Base-by-base conservation (phyloP, 2,329 filamentous ascomycete species). In the Ophiocordyceps australis region DNA sequence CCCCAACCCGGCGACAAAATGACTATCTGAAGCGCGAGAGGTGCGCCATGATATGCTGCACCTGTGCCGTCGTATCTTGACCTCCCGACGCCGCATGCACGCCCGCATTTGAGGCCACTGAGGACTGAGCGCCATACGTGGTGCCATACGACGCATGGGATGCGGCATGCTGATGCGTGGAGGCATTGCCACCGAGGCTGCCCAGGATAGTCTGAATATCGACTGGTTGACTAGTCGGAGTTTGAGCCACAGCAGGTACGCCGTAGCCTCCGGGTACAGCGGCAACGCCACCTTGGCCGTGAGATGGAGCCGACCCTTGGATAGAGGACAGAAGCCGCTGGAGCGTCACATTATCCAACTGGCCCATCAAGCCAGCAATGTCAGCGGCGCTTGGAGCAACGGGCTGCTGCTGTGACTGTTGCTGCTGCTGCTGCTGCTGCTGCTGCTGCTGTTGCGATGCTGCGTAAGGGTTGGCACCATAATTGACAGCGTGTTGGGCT, bases 1-100 rank as follows among this genome's bases (percentile, higher is more conserved):
- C n/a, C n/a, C n/a, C n/a, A n/a, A n/a, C 14, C 12, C 7, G 8
- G 4, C 5, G 9, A 9, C 9, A 7, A 19, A 7, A 20, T 36
- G 23, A 69, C 41, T 72, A 63, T 34, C 71, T 60, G 40, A 68
- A 75, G 37, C 65, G 68, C 24, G 73, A 66, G 31, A 82, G 52
- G 38, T 79, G 71, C 10, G 74, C 72, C 65, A 83, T 76, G 26
- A 83, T 79, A 38, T 78, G 75, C 43, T 75, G 66, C 37, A 82
- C 60, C 27, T 70, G 59, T 9, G 71, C 55, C 7, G 57, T 54
- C 9, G 54, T 47, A 28, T 52, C 49, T 9, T 42, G 40, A 28
- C 42, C 35, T 14, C 35, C 32, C 9, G 27, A 18, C 11, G 11
- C 14, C 22, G 22, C 19, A 15, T 36, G 40, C 27, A 35, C 31